phyloP scores from a whole-genome alignment of 352 stramenopile species.

The Globisporangium orthogonon region DNA sequence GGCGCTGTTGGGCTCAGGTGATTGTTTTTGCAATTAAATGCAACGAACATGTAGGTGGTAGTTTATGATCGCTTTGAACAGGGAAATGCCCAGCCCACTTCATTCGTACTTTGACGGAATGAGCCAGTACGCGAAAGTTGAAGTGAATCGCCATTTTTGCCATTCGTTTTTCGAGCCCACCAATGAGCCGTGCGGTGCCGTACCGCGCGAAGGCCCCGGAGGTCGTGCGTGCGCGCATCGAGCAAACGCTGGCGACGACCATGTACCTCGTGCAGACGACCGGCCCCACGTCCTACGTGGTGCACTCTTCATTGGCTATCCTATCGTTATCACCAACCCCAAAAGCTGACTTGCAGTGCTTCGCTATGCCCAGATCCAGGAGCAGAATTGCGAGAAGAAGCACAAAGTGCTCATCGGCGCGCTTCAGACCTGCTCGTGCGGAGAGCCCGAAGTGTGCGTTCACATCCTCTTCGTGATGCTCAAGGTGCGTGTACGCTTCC shows the following conservation, averaged over 20 bases:
- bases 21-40: no score
- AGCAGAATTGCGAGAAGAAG: constrained; percentile 66
- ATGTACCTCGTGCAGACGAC: constrained; percentile 83
- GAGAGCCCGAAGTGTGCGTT: constrained; percentile 68
- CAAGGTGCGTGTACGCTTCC: constrained; percentile 28
- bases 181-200: constrained; percentile 60
- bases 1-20: no score
- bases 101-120: background rate
- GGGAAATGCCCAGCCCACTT: background rate
- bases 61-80: no score
- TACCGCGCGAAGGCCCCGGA: constrained; percentile 53
- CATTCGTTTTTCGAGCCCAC: background rate
- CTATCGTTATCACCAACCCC: no score
- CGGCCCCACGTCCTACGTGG: constrained; percentile 73
- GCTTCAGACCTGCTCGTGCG: constrained; percentile 68
- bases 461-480: constrained; percentile 87
- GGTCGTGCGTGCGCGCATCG: constrained; percentile 43
- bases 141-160: constrained; percentile 7
- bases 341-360: no score
- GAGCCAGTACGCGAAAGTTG: constrained; percentile 10
- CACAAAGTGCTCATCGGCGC: constrained; percentile 73
- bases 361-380: constrained; percentile 39
- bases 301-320: background rate
- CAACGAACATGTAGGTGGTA: no score
- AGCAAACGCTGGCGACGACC: constrained; percentile 51